Percentiles rank a stretch among this genome's conserved stretches.
phyloP scores from a whole-genome alignment of 345 rosid genomes.

The Lepidium africanum region DNA sequence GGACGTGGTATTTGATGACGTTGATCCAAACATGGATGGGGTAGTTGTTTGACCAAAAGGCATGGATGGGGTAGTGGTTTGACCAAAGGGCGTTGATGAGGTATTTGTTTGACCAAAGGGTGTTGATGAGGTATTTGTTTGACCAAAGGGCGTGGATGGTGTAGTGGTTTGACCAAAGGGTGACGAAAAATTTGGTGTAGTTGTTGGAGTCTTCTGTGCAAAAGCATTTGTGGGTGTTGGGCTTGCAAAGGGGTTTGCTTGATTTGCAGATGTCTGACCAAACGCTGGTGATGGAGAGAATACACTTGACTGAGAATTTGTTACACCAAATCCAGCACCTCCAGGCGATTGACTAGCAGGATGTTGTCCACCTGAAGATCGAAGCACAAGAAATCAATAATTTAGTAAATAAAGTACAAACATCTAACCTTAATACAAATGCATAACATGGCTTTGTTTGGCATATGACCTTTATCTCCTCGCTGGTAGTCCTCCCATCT shows the following conservation, averaged over 20 bases:
- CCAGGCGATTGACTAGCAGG: constrained; percentile 53
- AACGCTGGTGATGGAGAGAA: constrained; percentile 45
- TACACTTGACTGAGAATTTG: constrained; percentile 42
- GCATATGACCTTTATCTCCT: constrained; percentile 83
- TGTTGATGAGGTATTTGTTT: constrained; percentile 10
- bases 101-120: constrained; percentile 24
- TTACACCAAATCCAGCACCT: constrained; percentile 39
- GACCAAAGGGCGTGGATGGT: constrained; percentile 9
- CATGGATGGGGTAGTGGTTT: constrained; percentile 16
- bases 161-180: constrained; percentile 30
- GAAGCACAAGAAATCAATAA: constrained; percentile 8
- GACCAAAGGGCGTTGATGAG: constrained; percentile 13
- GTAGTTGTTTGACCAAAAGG: constrained; percentile 29
- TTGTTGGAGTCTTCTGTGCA: constrained; percentile 37
- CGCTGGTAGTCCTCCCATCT: constrained; percentile 93
- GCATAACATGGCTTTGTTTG: background rate
- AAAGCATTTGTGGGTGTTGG: constrained; percentile 41
- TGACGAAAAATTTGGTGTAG: constrained; percentile 29
- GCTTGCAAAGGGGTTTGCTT: constrained; percentile 44
- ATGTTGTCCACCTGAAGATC: constrained; percentile 62
- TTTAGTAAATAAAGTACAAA: background rate
- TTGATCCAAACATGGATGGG: constrained; percentile 40
- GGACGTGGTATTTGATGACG: constrained; percentile 43
- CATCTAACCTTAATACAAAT: background rate
- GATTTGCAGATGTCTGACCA: constrained; percentile 48